phyloP scores from a whole-genome alignment of 2,329 filamentous ascomycete genomes.

The Penicillium sp. region DNA sequence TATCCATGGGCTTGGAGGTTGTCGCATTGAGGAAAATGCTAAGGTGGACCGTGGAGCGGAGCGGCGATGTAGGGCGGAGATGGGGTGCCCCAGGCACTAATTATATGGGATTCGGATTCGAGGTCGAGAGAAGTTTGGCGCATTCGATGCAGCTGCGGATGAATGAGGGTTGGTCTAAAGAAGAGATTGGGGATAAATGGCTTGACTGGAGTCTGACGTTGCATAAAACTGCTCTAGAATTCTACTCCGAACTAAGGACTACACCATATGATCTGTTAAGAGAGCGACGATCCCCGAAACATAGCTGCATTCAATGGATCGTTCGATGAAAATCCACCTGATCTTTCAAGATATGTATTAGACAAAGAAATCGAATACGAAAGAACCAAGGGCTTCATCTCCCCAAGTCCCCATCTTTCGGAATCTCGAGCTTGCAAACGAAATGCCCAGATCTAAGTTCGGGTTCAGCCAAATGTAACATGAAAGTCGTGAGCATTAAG shows the following conservation, averaged over 20 bases:
- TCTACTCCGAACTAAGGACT: neutral
- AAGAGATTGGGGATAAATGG: too few relatives aligned
- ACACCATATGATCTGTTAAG: neutral
- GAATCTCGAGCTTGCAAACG: neutral
- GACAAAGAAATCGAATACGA: constrained; percentile 7
- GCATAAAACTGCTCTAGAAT: neutral
- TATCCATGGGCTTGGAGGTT: constrained; percentile 57
- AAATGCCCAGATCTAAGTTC: neutral
- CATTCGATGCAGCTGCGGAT: too few relatives aligned
- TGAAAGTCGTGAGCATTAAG: neutral
- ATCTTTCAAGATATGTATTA: constrained; percentile 11
- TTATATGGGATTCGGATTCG: neutral
- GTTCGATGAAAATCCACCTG: neutral
- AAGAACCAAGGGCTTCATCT: neutral
- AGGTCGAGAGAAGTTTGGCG: neutral
- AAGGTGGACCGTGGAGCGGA: too few relatives aligned
- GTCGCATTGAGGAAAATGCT: constrained; percentile 24
- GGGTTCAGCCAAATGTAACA: neutral
- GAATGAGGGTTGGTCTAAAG: too few relatives aligned
- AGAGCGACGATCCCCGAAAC: neutral
- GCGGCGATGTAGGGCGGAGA: constrained; percentile 35
- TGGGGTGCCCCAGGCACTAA: constrained; percentile 30
- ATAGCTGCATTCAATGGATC: neutral
- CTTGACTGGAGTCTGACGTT: too few relatives aligned
- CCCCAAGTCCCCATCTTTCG: neutral